These are phyloP conservation scores for Chaetomiaceae sp. DNA, from an alignment of 2,329 filamentous ascomycete species.

Conservation along the genomic window DNA sequence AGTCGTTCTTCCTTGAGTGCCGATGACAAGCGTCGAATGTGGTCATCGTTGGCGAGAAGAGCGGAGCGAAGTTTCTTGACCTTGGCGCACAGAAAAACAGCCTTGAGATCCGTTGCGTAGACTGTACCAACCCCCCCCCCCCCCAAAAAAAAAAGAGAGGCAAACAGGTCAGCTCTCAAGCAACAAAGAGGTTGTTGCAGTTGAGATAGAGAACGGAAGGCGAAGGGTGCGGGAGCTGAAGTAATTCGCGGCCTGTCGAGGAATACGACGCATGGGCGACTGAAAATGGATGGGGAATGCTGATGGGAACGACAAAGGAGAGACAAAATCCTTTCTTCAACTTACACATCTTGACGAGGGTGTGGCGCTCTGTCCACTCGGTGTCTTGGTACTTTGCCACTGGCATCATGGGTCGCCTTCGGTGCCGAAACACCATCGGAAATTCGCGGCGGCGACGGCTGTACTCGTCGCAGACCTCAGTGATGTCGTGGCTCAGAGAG, in stretches of 20 bases:
- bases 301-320: not conserved
- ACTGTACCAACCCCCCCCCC: not conserved
- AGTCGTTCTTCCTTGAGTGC: not conserved
- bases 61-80: not conserved
- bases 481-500: not conserved
- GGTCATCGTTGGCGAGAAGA: slow-evolving; percentile 1
- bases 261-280: not conserved
- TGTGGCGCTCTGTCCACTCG: not conserved
- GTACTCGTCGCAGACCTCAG: slow-evolving; percentile 3
- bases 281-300: not conserved
- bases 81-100: not conserved
- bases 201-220: not conserved
- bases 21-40: not conserved
- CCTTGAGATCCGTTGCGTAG: slow-evolving; percentile 6
- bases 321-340: not conserved
- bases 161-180: too few species aligned
- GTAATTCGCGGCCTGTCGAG: not conserved
- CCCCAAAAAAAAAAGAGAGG: not conserved
- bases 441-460: not conserved
- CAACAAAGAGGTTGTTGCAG: too few species aligned
- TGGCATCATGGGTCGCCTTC: not conserved
- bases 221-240: not conserved
- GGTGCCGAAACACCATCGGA: not conserved
- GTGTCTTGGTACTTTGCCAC: not conserved
- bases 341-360: slow-evolving; percentile 9